phyloP scores from a whole-genome alignment of 805 yeast species.

The Pichia scutulata region DNA sequence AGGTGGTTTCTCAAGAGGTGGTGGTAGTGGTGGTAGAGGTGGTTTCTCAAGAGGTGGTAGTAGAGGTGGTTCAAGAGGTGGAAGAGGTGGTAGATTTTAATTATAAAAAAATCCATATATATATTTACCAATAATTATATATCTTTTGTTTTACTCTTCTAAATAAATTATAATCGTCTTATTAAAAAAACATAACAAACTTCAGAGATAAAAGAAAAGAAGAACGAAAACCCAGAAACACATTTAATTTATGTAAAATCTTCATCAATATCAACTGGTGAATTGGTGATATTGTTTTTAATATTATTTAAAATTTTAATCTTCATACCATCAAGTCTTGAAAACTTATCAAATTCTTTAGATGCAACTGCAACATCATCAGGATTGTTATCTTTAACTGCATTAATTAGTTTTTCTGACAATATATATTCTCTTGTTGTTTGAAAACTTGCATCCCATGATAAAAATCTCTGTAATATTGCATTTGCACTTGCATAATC shows the following conservation, averaged over 20 bases:
- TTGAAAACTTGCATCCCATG: constrained; percentile 70
- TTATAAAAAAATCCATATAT: background rate
- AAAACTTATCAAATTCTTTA: constrained; percentile 78
- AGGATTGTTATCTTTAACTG: constrained; percentile 74
- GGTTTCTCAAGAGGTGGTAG: background rate
- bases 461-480: constrained; percentile 52
- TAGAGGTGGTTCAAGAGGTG: constrained; percentile 34
- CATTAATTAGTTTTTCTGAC: constrained; percentile 55
- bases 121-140: background rate
- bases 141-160: background rate
- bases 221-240: background rate
- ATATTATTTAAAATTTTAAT: constrained; percentile 76
- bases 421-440: constrained; percentile 71
- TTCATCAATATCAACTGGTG: constrained; percentile 28
- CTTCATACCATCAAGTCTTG: constrained; percentile 86
- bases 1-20: constrained; percentile 39
- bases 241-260: constrained; percentile 26
- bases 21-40: constrained; percentile 19
- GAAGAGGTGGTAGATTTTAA: background rate
- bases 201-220: background rate
- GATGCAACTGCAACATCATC: constrained; percentile 68
- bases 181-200: background rate
- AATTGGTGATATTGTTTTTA: constrained; percentile 40
- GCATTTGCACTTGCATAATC: constrained; percentile 83
- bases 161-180: background rate